phyloP scores from a whole-genome alignment of 176 grass and related monocot genomes.

The Tillandsia leiboldiana region DNA sequence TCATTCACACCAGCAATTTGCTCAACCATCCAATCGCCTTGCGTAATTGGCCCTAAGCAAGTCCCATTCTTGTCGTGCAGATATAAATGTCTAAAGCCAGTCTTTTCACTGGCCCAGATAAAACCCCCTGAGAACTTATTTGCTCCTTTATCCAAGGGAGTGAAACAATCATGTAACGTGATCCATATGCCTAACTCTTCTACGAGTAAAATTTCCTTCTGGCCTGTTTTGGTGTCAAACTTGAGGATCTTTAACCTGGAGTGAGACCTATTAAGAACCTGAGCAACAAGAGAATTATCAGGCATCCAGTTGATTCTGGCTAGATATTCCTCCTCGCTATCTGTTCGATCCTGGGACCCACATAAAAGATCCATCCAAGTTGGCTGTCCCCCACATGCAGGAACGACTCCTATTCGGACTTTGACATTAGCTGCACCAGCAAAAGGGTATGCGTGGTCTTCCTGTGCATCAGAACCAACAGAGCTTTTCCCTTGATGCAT shows the following conservation, averaged over 20 bases:
- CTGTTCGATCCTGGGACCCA: conserved; percentile 32
- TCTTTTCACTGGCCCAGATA: conserved; percentile 97
- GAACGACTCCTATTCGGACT: conserved; percentile 76
- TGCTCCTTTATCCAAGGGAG: conserved; percentile 64
- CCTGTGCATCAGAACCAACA: conserved; percentile 76
- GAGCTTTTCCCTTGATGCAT: conserved; percentile 95
- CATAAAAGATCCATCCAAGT: conserved; percentile 96
- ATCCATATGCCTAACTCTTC: conserved; percentile 79
- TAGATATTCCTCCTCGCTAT: conserved; percentile 84
- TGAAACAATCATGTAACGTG: conserved; percentile 91
- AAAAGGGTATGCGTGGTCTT: conserved; percentile 97
- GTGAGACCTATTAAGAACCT: conserved; percentile 84
- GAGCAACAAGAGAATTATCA: conserved; percentile 71
- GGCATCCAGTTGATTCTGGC: conserved; percentile 89
- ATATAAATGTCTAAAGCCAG: conserved; percentile 92
- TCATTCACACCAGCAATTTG: conserved; percentile 94
- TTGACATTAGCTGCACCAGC: conserved; percentile 86
- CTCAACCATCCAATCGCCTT: conserved; percentile 94
- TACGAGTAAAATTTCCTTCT: conserved; percentile 59
- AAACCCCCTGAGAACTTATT: conserved; percentile 62
- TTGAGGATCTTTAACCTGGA: conserved; percentile 84
- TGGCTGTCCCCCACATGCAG: conserved; percentile 57
- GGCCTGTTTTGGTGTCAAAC: conserved; percentile 64
- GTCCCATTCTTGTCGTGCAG: conserved; percentile 64
- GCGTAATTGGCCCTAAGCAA: conserved; percentile 77